Evolutionary conservation across 2,329 filamentous ascomycete genomes (phyloP), one percentile per base, ranked within the genome.

Genomic region (Trichoderma lentiforme): DNA sequence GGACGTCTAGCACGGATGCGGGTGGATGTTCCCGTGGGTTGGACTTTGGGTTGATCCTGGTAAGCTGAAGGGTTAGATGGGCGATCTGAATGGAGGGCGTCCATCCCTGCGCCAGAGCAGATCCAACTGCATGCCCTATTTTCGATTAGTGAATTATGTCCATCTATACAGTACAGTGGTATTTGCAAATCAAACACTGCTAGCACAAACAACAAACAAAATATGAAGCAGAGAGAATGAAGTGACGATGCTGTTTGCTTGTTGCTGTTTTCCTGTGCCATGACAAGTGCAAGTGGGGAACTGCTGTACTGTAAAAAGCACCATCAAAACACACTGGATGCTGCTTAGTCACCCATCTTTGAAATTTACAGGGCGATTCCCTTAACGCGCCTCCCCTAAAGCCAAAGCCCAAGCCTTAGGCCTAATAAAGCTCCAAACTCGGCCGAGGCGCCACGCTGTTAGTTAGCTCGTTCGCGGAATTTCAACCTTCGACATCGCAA

Each of bases 271-370:
- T 28, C 6, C 26, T 28, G n/a, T 47, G 61, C 39, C 62, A 30
- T 61, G 58, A 39, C 21, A 61, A 61, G 58, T 24, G 56, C 32
- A 61, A 34, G 65, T 39, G 21, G 30, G 39, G 65, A 18, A 18
- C 7, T 8, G n/a, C 43, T 47, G 21, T 8, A 9, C n/a, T 24
- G n/a, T 24, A 24, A 7, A 53, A 24, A 14, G 21, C 9, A 5
- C 21, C 47, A 14, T 6, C 47, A 53, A 51, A n/a, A 53, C 21
- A 53, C 39, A 15, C 7, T 43, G 39, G 3, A 43, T 18, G 47
- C 21, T 51, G 39, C 71, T 70, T 70, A 72, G 71, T 70, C 71
- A 72, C 57, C 66, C 36, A 1, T 11, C 58, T 36, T 34, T 26
- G 7, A 56, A 72, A 62, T 47, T 53, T 64, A 70, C 65, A 47